A percentile compares a stretch with the other conserved stretches of the same genome.
These are phyloP conservation scores for Trypanosoma brucei DNA, from an alignment of 208 protist genomes.

Conservation along the genomic window DNA sequence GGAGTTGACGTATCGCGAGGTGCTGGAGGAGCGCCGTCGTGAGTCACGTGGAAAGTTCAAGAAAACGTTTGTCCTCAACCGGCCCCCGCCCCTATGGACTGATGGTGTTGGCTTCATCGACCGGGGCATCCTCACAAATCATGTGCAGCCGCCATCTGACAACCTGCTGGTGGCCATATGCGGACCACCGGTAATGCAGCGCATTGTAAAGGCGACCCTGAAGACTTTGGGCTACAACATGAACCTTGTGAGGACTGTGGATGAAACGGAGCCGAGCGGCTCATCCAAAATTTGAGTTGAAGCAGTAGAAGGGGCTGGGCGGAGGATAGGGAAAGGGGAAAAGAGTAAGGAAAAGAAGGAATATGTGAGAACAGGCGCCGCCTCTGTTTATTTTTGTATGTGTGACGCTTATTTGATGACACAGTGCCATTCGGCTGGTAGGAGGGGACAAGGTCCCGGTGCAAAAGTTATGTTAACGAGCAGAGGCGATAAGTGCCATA, in stretches of 20 bases:
- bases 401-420: slow-evolving; percentile 25
- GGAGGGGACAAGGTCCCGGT: too few species aligned
- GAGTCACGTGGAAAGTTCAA: slow-evolving; percentile 40
- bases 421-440: too few species aligned
- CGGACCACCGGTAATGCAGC: slow-evolving; percentile 78
- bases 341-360: slow-evolving; percentile 49
- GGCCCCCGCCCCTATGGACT: slow-evolving; percentile 53
- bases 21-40: slow-evolving; percentile 29
- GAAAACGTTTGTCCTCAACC: slow-evolving; percentile 46
- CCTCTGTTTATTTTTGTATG: slow-evolving; percentile 68
- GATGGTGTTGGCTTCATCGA: slow-evolving; percentile 65
- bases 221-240: slow-evolving; percentile 45
- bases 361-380: slow-evolving; percentile 55
- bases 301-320: too few species aligned
- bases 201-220: slow-evolving; percentile 41
- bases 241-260: slow-evolving; percentile 57
- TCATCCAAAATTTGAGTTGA: slow-evolving; percentile 3
- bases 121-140: slow-evolving; percentile 25
- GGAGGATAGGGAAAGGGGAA: slow-evolving; percentile 28
- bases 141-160: slow-evolving; percentile 46
- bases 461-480: too few species aligned
- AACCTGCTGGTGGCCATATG: slow-evolving; percentile 76
- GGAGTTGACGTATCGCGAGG: slow-evolving; percentile 54
- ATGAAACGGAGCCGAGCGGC: slow-evolving; percentile 29
- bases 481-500: too few species aligned